Percentiles rank a stretch among this genome's conserved stretches.
Conservation (phyloP, 2,329 filamentous ascomycete genomes). For the Hortaea werneckii region DNA sequence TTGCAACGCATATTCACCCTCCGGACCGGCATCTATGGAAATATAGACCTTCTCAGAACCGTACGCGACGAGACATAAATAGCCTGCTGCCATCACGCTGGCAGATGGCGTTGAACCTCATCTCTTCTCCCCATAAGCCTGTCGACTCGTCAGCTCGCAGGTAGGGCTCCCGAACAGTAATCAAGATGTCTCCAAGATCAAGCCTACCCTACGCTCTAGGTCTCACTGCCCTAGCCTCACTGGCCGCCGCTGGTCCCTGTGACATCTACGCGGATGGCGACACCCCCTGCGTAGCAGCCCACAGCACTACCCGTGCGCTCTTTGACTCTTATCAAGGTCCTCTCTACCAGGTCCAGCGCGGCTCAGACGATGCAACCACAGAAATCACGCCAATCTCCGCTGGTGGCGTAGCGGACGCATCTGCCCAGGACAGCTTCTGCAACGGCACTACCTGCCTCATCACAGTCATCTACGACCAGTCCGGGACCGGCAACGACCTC, state of each 20-base stretch:
- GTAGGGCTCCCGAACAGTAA: too few relatives aligned
- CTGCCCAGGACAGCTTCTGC: conserved; percentile 50
- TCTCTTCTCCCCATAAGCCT: too few relatives aligned
- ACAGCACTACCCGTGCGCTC: conserved; percentile 52
- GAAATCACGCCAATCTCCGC: conserved; percentile 43
- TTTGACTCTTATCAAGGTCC: conserved; percentile 44
- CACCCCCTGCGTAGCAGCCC: conserved; percentile 52
- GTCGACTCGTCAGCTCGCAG: too few relatives aligned
- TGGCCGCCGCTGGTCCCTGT: conserved; percentile 44
- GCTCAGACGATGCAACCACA: conserved; percentile 39
- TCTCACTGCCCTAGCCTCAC: conserved; percentile 27
- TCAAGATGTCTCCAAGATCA: background rate
- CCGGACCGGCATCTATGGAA: too few relatives aligned
- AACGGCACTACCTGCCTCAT: conserved; percentile 51
- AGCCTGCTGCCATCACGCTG: too few relatives aligned
- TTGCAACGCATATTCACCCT: too few relatives aligned
- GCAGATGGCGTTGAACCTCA: too few relatives aligned
- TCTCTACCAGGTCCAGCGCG: conserved; percentile 51
- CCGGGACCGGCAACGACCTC: conserved; percentile 50
- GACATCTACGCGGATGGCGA: conserved; percentile 41
- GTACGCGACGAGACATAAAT: too few relatives aligned
- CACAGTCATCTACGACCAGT: conserved; percentile 54
- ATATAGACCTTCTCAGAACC: too few relatives aligned
- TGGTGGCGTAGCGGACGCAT: conserved; percentile 53
- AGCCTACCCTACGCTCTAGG: conserved; percentile 4